These are phyloP conservation scores for Scedosporium dehoogii DNA, from an alignment of 2,329 filamentous ascomycete genomes.

Conservation along the genomic window DNA sequence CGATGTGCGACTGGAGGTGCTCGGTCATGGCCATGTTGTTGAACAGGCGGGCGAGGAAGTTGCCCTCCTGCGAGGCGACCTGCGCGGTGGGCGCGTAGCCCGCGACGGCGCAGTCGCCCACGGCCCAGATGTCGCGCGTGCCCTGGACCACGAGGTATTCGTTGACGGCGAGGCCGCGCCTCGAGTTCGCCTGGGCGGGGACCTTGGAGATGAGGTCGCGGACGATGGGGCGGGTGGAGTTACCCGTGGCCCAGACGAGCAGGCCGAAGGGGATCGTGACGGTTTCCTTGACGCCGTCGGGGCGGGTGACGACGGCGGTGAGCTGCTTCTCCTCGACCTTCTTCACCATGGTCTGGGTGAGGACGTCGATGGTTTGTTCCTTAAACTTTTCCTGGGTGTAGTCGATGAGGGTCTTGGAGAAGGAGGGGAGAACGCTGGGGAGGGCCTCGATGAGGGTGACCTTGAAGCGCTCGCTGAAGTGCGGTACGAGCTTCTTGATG, in stretches of 20 bases:
- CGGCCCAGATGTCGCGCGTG: conserved; percentile 92
- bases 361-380: conserved; percentile 95
- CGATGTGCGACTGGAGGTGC: conserved; percentile 65
- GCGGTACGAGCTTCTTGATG: conserved; percentile 94
- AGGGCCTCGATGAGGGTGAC: conserved; percentile 96
- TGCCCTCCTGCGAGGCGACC: conserved; percentile 90
- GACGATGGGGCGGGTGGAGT: conserved; percentile 81
- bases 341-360: conserved; percentile 99
- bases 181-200: conserved; percentile 88
- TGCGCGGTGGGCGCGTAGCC: conserved; percentile 97
- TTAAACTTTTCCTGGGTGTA: conserved; percentile 99
- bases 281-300: conserved; percentile 74
- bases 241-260: conserved; percentile 96
- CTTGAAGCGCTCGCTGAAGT: conserved; percentile 90
- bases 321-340: conserved; percentile 88
- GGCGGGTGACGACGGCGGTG: conserved; percentile 73
- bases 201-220: conserved; percentile 88
- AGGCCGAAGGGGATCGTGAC: conserved; percentile 87
- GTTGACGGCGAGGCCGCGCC: conserved; percentile 91
- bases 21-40: conserved; percentile 98
- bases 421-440: conserved; percentile 92
- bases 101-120: conserved; percentile 93
- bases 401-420: conserved; percentile 98
- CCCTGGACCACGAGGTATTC: conserved; percentile 98
- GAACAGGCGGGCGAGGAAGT: conserved; percentile 89